Evolutionary conservation across 129 eudicot species (phyloP), one percentile per base, ranked within the genome.

Genomic region (Flaveria ramosissima): DNA sequence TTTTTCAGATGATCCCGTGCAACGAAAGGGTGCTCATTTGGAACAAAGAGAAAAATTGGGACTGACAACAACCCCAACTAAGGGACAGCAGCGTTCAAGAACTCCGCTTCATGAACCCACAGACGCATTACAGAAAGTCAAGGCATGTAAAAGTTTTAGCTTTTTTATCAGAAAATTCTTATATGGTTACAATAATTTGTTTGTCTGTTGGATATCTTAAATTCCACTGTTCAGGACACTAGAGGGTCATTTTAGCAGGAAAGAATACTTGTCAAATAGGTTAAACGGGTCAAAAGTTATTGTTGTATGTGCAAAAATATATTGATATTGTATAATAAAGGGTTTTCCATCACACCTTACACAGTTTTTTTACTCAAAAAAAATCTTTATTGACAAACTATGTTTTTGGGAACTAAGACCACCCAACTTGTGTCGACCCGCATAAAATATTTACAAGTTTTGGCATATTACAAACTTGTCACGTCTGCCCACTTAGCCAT

Each of bases 11-110:
- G 96, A 88, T 83, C 95, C 98, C 5, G 85, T 77, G 3, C 79
- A 74, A 76, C 83, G 95, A 77, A 88, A 72, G 77, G 95, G 94
- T 43, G 87, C 87, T 79, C 94, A 93, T 81, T 83, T 93, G 87
- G 96, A 90, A 78, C 98, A 93, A 84, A 85, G 96, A 77, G 98
- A 93, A 78, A 88, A 79, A 73, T 67, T 93, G 30, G 98, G 98
- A 26, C 82, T 93, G 79, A 72, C 79, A 21, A 78, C 88, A 30
- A 87, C 81, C 19, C 79, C 81, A 5, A 55, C 27, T 46, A 88
- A 82, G 76, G 92, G 78, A 72, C 83, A 78, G 8, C 47, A 83
- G 59, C 66, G 56, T 67, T 51, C 90, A 13, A 85, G 85, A 76
- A 83, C 89, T 46, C 85, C 89, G 9, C 86, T 84, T 36, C 71